Percentiles rank a stretch among this genome's conserved stretches.
Conservation (phyloP, 495 filamentous ascomycete genomes). For the Aspergillus leporis region DNA sequence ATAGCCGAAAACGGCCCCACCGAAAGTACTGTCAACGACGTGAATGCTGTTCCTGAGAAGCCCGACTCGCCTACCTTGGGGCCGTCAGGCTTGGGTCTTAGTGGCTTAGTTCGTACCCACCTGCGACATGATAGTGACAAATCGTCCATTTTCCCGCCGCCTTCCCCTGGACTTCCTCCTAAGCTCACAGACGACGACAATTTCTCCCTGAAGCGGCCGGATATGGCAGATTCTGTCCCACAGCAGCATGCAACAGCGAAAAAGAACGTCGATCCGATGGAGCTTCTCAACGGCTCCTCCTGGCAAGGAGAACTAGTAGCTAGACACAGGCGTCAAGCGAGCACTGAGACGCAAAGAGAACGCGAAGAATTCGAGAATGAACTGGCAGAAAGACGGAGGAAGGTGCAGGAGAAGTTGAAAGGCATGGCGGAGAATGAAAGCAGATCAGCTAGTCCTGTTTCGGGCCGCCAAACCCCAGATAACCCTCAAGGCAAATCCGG, state of each 20-base stretch:
- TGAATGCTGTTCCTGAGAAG: constrained; percentile 34
- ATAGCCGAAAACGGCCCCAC: constrained; percentile 38
- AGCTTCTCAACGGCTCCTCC: constrained; percentile 30
- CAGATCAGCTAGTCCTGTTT: constrained; percentile 52
- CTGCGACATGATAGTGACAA: constrained; percentile 77
- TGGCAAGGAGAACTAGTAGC: constrained; percentile 35
- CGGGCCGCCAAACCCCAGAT: constrained; percentile 48
- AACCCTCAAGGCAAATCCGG: constrained; percentile 41
- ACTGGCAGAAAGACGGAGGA: constrained; percentile 72
- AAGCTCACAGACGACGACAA: constrained; percentile 10
- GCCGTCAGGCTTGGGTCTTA: constrained; percentile 64
- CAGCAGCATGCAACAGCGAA: constrained; percentile 1
- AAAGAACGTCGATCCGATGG: constrained; percentile 6
- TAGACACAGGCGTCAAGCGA: constrained; percentile 52
- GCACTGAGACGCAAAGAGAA: constrained; percentile 64
- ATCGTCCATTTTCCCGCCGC: constrained; percentile 71
- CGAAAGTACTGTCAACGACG: constrained; percentile 15
- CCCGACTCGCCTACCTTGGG: constrained; percentile 82
- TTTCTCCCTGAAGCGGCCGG: not conserved
- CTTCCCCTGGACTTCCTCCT: constrained; percentile 37
- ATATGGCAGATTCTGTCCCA: not conserved
- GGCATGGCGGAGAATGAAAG: constrained; percentile 69
- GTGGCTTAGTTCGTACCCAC: constrained; percentile 82
- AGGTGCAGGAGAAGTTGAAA: constrained; percentile 78
- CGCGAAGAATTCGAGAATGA: constrained; percentile 78